A percentile compares a stretch with the other conserved stretches of the same genome.
phyloP scores from a whole-genome alignment of 805 yeast genomes.

The Teunomyces gatunensis region DNA sequence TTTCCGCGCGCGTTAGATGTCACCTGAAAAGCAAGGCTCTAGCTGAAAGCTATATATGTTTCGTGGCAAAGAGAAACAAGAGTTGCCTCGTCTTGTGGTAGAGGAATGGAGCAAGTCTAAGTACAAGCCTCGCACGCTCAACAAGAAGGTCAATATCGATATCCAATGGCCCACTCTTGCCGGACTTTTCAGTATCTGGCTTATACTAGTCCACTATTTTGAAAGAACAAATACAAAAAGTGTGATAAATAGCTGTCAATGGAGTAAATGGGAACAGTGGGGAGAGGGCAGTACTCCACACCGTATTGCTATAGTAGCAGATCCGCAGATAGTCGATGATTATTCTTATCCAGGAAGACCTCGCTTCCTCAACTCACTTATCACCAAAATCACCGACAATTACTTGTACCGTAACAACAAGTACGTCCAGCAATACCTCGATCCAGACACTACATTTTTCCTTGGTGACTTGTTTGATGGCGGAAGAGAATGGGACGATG shows the following conservation, averaged over 20 bases:
- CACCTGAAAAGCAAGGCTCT: too few relatives aligned
- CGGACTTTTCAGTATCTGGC: conserved; percentile 20
- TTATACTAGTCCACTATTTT: conserved; percentile 25
- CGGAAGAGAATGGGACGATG: conserved; percentile 81
- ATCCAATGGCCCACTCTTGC: background rate
- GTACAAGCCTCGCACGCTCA: background rate
- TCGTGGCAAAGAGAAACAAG: background rate
- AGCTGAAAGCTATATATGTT: background rate
- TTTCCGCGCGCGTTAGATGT: background rate
- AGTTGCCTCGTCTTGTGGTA: conserved; percentile 2
- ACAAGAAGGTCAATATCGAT: background rate
- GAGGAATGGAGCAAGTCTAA: background rate
- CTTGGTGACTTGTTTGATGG: conserved; percentile 95
- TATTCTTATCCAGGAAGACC: conserved; percentile 81
- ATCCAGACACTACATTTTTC: conserved; percentile 75
- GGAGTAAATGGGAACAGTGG: conserved; percentile 72
- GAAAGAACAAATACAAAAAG: conserved; percentile 29
- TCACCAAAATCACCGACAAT: conserved; percentile 66
- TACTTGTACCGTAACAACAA: conserved; percentile 77
- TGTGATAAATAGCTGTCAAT: conserved; percentile 34
- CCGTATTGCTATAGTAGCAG: conserved; percentile 68
- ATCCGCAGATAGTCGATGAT: conserved; percentile 90
- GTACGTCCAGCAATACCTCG: conserved; percentile 51
- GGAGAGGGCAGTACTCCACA: conserved; percentile 34
- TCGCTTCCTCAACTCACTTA: conserved; percentile 46